phyloP scores from a whole-genome alignment of 257 asterid species.

The Gentiana straminea region DNA sequence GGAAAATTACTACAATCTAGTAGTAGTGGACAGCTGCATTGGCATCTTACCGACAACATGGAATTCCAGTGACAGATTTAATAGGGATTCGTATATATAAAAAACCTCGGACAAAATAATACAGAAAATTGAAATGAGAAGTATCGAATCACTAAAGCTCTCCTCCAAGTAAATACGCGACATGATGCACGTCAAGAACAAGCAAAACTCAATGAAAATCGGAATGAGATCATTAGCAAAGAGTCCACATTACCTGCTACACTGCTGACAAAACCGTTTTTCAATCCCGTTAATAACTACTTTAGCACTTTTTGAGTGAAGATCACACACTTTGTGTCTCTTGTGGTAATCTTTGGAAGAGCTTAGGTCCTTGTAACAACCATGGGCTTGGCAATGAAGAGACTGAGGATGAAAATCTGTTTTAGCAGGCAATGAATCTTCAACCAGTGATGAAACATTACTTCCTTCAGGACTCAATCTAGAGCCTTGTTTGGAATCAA shows the following conservation, averaged over 20 bases:
- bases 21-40: too few species aligned
- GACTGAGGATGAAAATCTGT: slow-evolving; percentile 23
- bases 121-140: too few species aligned
- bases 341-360: slow-evolving; percentile 57
- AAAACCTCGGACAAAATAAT: too few species aligned
- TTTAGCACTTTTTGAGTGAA: slow-evolving; percentile 54
- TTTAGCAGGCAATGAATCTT: slow-evolving; percentile 26
- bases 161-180: background rate
- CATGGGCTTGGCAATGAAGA: slow-evolving; percentile 55
- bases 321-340: slow-evolving; percentile 69
- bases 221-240: background rate
- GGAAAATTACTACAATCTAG: too few species aligned
- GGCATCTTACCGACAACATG: too few species aligned
- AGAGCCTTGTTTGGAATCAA: slow-evolving; percentile 13
- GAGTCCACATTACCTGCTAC: slow-evolving; percentile 44
- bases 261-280: slow-evolving; percentile 79
- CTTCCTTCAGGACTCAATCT: slow-evolving; percentile 13
- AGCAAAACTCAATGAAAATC: background rate
- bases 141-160: too few species aligned
- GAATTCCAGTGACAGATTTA: too few species aligned
- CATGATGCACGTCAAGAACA: too few species aligned
- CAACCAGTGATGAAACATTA: slow-evolving; percentile 14
- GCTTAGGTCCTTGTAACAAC: slow-evolving; percentile 60
- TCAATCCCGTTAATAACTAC: slow-evolving; percentile 51
- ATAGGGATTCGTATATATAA: too few species aligned